Percentiles rank a stretch among this genome's conserved stretches.
These are phyloP conservation scores for Macrolepiota fuliginosa DNA, from an alignment of 768 basidiomycete genomes.

Conservation along the genomic window DNA sequence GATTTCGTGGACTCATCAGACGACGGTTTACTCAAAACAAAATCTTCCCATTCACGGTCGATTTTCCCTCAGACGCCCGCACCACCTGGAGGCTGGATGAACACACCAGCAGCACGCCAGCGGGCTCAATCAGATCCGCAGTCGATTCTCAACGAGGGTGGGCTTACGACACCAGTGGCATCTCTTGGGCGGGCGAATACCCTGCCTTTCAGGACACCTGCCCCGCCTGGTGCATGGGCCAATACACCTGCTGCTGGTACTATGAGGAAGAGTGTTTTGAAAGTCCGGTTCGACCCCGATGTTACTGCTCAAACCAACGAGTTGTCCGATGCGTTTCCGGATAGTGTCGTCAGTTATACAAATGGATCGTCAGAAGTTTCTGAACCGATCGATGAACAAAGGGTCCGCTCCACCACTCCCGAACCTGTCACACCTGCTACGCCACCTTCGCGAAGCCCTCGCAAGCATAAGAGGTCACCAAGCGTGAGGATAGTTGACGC, in stretches of 20 bases:
- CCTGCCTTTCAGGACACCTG: conserved; percentile 55
- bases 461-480: conserved; percentile 36
- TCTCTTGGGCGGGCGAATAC: conserved; percentile 49
- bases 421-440: conserved; percentile 14
- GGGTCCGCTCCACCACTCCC: conserved; percentile 16
- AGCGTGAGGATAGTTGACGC: conserved; percentile 69
- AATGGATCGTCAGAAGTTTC: conserved; percentile 21
- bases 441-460: conserved; percentile 21
- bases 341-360: conserved; percentile 4
- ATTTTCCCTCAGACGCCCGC: conserved; percentile 24
- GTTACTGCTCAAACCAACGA: conserved; percentile 19
- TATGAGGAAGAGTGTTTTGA: conserved; percentile 54
- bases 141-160: conserved; percentile 26
- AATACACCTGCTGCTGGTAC: conserved; percentile 42
- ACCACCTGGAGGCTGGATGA: conserved; percentile 37
- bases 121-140: conserved; percentile 14
- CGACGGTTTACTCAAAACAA: not conserved
- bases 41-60: conserved; percentile 16
- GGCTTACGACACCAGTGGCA: conserved; percentile 44
- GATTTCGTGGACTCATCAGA: conserved; percentile 5
- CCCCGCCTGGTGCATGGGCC: conserved; percentile 68
- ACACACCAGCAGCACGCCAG: conserved; percentile 23
- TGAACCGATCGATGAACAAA: not conserved
- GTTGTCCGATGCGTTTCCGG: conserved; percentile 17
- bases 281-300: conserved; percentile 69